Percentiles rank a stretch among this genome's conserved stretches.
Evolutionary conservation across 768 basidiomycete species (phyloP).

Genomic region (Naganishia onofrii): DNA sequence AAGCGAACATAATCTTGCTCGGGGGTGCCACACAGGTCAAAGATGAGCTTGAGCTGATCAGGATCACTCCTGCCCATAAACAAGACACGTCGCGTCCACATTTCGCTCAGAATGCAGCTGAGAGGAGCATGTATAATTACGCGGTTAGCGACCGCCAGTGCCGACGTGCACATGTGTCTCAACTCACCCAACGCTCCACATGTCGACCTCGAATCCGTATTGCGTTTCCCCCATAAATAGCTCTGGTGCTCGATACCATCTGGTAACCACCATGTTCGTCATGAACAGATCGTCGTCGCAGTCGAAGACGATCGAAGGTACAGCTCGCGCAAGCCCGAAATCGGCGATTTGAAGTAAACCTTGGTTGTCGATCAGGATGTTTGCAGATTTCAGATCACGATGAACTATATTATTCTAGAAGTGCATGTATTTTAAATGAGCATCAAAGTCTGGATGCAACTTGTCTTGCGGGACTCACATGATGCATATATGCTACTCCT

Average conservation of each 20-base stretch:
- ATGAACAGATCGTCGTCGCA: conserved; percentile 62
- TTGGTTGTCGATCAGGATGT: conserved; percentile 82
- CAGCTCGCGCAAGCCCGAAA: conserved; percentile 88
- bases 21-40: conserved; percentile 85
- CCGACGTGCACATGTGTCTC: background rate
- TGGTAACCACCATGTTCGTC: conserved; percentile 94
- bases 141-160: conserved; percentile 22
- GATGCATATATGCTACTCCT: conserved; percentile 93
- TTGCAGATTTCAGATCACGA: conserved; percentile 98
- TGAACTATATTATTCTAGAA: conserved; percentile 88
- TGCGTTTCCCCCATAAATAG: conserved; percentile 80
- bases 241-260: conserved; percentile 98
- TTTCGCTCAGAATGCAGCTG: conserved; percentile 94
- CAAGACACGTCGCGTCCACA: conserved; percentile 84
- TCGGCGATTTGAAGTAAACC: conserved; percentile 87
- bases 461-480: conserved; percentile 58
- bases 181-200: conserved; percentile 92
- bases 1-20: conserved; percentile 16
- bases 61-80: conserved; percentile 81
- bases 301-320: conserved; percentile 20
- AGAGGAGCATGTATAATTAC: background rate
- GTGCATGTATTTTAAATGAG: background rate
- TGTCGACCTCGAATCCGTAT: conserved; percentile 91
- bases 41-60: conserved; percentile 89
- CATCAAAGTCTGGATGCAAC: background rate